Conservation (phyloP, 257 asterid species). For the Nicotiana tabacum region DNA sequence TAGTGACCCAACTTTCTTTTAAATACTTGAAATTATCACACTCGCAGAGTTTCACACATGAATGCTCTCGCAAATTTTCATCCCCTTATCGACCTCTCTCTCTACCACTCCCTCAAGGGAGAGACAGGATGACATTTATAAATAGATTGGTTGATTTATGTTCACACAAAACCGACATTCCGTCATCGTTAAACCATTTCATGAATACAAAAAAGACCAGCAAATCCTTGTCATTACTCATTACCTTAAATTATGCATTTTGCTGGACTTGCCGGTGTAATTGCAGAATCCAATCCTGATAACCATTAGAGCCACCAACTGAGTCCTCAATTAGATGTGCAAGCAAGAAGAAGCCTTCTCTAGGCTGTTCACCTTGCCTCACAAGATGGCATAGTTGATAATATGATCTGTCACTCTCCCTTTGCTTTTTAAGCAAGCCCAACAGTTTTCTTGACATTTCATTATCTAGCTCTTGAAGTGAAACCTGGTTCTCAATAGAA, state of each 20-base stretch:
- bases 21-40: neutral
- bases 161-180: neutral
- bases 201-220: neutral
- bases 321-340: conserved; percentile 68
- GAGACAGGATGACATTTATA: neutral
- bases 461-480: conserved; percentile 44
- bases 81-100: neutral
- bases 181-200: neutral
- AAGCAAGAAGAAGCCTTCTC: conserved; percentile 58
- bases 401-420: conserved; percentile 58
- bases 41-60: neutral
- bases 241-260: conserved; percentile 49
- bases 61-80: neutral
- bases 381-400: conserved; percentile 60
- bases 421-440: conserved; percentile 41
- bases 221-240: conserved; percentile 12
- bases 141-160: neutral
- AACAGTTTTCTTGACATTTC: conserved; percentile 55
- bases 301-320: conserved; percentile 54
- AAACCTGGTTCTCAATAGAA: conserved; percentile 39
- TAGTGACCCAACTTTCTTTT: neutral
- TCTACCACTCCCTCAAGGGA: neutral
- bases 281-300: conserved; percentile 75
- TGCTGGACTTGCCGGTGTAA: conserved; percentile 66
- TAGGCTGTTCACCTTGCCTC: conserved; percentile 86